Percentiles rank a stretch among this genome's conserved stretches.
Evolutionary conservation across 495 filamentous ascomycete species (phyloP).

Genomic region (Jackrogersella minutella): DNA sequence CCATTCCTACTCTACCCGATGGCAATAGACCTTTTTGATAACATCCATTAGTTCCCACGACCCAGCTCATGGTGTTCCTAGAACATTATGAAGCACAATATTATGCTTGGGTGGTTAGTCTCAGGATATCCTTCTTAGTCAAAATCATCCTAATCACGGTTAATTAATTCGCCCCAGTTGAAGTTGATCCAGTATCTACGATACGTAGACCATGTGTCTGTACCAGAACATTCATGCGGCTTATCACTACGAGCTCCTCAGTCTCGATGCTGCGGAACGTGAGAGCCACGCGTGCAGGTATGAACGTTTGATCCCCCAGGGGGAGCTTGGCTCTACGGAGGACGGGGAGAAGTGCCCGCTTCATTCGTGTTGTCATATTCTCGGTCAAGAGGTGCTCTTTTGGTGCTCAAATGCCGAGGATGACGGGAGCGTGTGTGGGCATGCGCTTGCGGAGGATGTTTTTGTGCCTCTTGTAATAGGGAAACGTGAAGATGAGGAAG

Average conservation of each 20-base stretch:
- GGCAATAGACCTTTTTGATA: too few relatives aligned
- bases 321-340: too few relatives aligned
- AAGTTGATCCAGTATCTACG: not conserved
- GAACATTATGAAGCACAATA: too few relatives aligned
- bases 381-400: conserved; percentile 9
- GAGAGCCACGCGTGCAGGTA: conserved; percentile 4
- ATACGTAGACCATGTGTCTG: conserved; percentile 11
- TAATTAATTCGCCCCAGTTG: not conserved
- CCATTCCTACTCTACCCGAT: too few relatives aligned
- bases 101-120: too few relatives aligned
- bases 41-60: too few relatives aligned
- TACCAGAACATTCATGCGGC: conserved; percentile 18
- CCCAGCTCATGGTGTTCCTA: too few relatives aligned
- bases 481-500: not conserved
- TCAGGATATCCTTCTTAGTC: too few relatives aligned
- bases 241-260: conserved; percentile 20
- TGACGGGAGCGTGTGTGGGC: not conserved
- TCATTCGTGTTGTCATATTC: conserved; percentile 27
- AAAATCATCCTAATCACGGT: too few relatives aligned
- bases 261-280: conserved; percentile 5
- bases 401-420: not conserved
- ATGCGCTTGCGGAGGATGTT: not conserved
- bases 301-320: not conserved
- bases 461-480: conserved; percentile 1
- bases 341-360: conserved; percentile 2